Base-by-base conservation (phyloP, 2,329 filamentous ascomycete genomes). In the Monosporascus sp. region DNA sequence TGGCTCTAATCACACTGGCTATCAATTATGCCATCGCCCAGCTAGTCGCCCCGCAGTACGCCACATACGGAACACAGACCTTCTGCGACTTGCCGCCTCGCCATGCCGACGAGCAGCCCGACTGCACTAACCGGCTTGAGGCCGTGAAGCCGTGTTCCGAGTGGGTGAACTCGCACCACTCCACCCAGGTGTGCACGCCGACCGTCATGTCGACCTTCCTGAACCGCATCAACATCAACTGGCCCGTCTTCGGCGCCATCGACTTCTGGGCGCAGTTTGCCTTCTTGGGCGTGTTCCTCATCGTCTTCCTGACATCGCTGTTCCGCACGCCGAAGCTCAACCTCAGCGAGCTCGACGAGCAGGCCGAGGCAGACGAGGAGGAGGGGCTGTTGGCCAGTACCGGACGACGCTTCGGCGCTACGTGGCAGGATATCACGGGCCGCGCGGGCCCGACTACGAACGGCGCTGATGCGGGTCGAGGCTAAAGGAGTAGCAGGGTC, bases 191-290 rank as follows among this genome's bases (percentile, higher is more conserved):
- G 22, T 99, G 94, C 77, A 97, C 92, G 1, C 91, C 94, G 0
- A 93, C 87, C 22, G 85, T 97, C 38, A 88, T 92, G 68, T 94
- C 89, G 55, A 96, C 90, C 0, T 96, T 99, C 71, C 78, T 99
- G 59, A 97, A 97, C 71, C 85, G 92, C 45, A 83, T 97, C 55
- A 92, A 89, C 22, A 82, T 96, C 65, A 96, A 95, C 67, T 99
- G 94, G 80, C 92, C 94, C 6, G 90, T 97, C 67, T 96, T 99
- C 65, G 94, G 94, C 11, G 84, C 87, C 11, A 75, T 97, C n/a
- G 82, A 90, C 60, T 99, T 97, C 70, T 99, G 92, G 91, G 89
- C 91, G 0, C 94, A 99, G 65, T 97, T 97, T 66, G 88, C 81
- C 14, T 97, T 99, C 73, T 72, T 99, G 44, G 87, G 72, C 37